Conservation (phyloP, 805 yeast genomes). For the Hanseniaspora meyeri region DNA sequence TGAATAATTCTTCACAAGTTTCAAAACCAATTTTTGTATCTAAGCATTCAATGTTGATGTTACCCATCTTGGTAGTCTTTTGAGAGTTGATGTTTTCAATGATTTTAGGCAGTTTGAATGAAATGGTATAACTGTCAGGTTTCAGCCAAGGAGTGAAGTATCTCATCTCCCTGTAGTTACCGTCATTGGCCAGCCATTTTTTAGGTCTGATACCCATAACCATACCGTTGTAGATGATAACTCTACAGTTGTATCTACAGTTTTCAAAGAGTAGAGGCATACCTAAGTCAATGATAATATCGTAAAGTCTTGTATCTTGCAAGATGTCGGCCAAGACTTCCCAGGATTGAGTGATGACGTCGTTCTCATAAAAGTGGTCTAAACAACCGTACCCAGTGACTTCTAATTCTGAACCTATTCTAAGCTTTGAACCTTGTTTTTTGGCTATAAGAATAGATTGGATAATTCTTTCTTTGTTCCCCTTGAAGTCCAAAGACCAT, state of each 20-base stretch:
- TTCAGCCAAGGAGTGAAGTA: constrained; percentile 91
- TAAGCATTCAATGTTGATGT: constrained; percentile 69
- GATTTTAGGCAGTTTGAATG: constrained; percentile 55
- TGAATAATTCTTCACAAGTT: constrained; percentile 94
- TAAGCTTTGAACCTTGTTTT: constrained; percentile 54
- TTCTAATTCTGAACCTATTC: constrained; percentile 97
- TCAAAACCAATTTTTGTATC: constrained; percentile 94
- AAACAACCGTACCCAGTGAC: constrained; percentile 88
- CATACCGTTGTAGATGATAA: constrained; percentile 65
- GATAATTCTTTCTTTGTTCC: constrained; percentile 82
- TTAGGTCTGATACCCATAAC: constrained; percentile 86
- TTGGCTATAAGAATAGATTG: constrained; percentile 73
- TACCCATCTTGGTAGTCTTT: constrained; percentile 66
- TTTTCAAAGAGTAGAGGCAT: constrained; percentile 85
- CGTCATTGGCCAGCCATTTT: constrained; percentile 88
- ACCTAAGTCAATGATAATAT: constrained; percentile 78
- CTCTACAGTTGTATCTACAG: constrained; percentile 82
- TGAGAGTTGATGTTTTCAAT: constrained; percentile 61
- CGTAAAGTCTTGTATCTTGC: constrained; percentile 53
- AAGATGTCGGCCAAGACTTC: constrained; percentile 78
- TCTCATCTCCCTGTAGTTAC: constrained; percentile 96
- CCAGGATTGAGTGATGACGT: constrained; percentile 83
- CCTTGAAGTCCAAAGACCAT: constrained; percentile 98
- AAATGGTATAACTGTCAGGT: constrained; percentile 38
- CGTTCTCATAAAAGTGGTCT: constrained; percentile 88